Evolutionary conservation across 1,284 basidiomycete species (phyloP).

Genomic region (Tylopilus orsonianus): DNA sequence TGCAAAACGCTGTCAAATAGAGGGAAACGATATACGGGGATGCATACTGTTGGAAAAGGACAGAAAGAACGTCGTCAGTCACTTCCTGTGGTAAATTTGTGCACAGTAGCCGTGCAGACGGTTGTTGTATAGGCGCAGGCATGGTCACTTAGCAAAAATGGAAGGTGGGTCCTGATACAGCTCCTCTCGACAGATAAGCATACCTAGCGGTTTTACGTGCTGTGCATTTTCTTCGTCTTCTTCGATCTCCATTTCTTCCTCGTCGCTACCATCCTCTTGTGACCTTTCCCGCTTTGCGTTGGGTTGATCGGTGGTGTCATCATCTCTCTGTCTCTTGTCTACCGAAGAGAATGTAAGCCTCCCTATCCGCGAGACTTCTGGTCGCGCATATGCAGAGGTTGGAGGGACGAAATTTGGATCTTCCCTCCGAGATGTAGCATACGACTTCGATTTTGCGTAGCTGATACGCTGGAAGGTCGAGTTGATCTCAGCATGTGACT

Average conservation of each 20-base stretch:
- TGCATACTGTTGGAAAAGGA: slow-evolving; percentile 86
- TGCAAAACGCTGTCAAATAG: slow-evolving; percentile 28
- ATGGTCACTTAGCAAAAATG: slow-evolving; percentile 40
- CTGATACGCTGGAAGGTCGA: slow-evolving; percentile 64
- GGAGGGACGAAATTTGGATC: slow-evolving; percentile 75
- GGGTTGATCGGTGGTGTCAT: slow-evolving; percentile 54
- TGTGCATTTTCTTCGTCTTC: slow-evolving; percentile 64
- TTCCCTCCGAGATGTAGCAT: slow-evolving; percentile 73
- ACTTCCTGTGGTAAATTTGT: slow-evolving; percentile 81
- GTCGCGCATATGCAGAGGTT: slow-evolving; percentile 56
- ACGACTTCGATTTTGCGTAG: slow-evolving; percentile 85
- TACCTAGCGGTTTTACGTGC: slow-evolving; percentile 43
- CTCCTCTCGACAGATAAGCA: slow-evolving; percentile 31
- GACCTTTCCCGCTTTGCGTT: slow-evolving; percentile 68
- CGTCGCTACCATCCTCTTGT: slow-evolving; percentile 63
- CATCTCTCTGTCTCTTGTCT: slow-evolving; percentile 70
- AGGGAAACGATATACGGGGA: neutral
- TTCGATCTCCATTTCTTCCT: slow-evolving; percentile 85
- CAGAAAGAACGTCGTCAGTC: slow-evolving; percentile 74
- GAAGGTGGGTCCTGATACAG: slow-evolving; percentile 30
- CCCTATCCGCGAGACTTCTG: slow-evolving; percentile 41
- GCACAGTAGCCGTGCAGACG: slow-evolving; percentile 68
- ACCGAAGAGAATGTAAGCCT: slow-evolving; percentile 33
- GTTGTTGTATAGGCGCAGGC: slow-evolving; percentile 54
- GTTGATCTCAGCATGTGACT: slow-evolving; percentile 13